Percentiles rank a stretch among this genome's conserved stretches.
phyloP scores from a whole-genome alignment of 1,139 yeast species.

The Pichia sp. region DNA sequence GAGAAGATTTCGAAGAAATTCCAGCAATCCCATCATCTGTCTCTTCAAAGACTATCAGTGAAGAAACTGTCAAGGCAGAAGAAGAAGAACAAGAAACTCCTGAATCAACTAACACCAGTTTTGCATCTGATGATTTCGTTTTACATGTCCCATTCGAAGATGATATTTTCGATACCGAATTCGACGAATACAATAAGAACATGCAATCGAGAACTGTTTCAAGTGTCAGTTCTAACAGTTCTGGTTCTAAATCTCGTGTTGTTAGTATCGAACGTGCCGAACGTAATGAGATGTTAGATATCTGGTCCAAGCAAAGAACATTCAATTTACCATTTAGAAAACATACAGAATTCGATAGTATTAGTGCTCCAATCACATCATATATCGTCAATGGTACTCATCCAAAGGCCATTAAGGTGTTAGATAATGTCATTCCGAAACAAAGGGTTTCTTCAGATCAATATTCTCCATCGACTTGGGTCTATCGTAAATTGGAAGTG shows the following conservation, averaged over 20 bases:
- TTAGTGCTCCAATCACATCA: constrained; percentile 26
- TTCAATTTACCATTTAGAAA: constrained; percentile 23
- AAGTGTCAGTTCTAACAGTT: constrained; percentile 10
- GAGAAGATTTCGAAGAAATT: neutral
- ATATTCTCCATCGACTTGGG: constrained; percentile 14
- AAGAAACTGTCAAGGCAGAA: neutral
- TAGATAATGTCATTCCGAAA: constrained; percentile 12
- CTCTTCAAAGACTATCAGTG: neutral
- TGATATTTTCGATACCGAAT: constrained; percentile 25
- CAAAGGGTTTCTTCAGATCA: constrained; percentile 11
- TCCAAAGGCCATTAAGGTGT: constrained; percentile 25
- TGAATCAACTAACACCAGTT: constrained; percentile 13
- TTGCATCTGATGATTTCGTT: constrained; percentile 23
- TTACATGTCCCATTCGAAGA: constrained; percentile 30
- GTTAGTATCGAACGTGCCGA: constrained; percentile 29
- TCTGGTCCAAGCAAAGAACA: constrained; percentile 33
- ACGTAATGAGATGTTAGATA: constrained; percentile 29
- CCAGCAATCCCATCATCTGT: neutral
- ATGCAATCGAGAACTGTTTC: constrained; percentile 13
- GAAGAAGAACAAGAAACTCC: neutral
- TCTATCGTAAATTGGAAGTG: constrained; percentile 17
- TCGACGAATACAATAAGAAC: constrained; percentile 18
- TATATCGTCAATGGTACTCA: constrained; percentile 20
- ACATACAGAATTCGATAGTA: constrained; percentile 27
- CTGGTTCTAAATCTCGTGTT: constrained; percentile 12